Percentiles rank a stretch among this genome's conserved stretches.
Evolutionary conservation across 192 early-diverging fungal genomes (phyloP).

Genomic region (Phycomyces blakesleeanus): DNA sequence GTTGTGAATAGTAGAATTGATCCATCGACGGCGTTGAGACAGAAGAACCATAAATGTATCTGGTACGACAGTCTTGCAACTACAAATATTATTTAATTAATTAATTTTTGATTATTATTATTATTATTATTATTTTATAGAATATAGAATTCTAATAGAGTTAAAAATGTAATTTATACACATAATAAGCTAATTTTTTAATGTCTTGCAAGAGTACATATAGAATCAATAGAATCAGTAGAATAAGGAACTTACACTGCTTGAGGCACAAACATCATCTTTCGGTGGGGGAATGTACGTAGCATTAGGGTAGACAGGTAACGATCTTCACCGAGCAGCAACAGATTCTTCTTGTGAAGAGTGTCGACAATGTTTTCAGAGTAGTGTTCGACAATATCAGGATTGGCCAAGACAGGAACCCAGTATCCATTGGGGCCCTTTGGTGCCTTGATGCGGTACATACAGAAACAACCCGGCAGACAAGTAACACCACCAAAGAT

Average conservation of each 20-base stretch:
- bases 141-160: no score
- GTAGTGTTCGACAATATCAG: slow-evolving; percentile 80
- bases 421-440: slow-evolving; percentile 73
- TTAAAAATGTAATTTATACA: no score
- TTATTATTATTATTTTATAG: no score
- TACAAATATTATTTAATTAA: slow-evolving; percentile 5
- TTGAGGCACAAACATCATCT: slow-evolving; percentile 91
- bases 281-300: slow-evolving; percentile 87
- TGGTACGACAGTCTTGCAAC: slow-evolving; percentile 88
- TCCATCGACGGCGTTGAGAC: slow-evolving; percentile 89
- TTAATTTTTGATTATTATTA: no score
- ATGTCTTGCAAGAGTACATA: background rate
- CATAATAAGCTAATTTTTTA: no score
- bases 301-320: slow-evolving; percentile 95
- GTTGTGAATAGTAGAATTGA: slow-evolving; percentile 94
- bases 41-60: slow-evolving; percentile 79
- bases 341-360: slow-evolving; percentile 90
- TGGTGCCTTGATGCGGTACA: slow-evolving; percentile 78
- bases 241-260: slow-evolving; percentile 50
- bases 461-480: slow-evolving; percentile 77
- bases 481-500: slow-evolving; percentile 80
- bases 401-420: slow-evolving; percentile 76
- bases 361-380: slow-evolving; percentile 79
- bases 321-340: slow-evolving; percentile 93
- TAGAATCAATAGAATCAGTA: no score